phyloP scores from a whole-genome alignment of 192 early-diverging fungal species.

The Kappamyces sp. region DNA sequence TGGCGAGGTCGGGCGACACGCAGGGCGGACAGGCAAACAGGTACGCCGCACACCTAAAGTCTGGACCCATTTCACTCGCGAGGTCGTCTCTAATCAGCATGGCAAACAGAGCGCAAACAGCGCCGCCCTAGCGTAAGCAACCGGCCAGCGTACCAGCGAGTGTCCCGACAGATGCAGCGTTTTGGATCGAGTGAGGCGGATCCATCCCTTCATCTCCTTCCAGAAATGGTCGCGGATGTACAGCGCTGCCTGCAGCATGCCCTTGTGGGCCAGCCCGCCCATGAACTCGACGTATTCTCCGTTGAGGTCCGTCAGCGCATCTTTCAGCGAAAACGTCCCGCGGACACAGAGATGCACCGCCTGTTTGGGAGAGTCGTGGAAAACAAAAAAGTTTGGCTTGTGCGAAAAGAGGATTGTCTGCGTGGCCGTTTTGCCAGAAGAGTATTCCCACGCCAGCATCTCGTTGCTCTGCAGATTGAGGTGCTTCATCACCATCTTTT shows the following conservation, averaged over 20 bases:
- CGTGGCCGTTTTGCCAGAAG: conserved; percentile 21
- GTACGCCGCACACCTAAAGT: conserved; percentile 29
- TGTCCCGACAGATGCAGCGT: conserved; percentile 34
- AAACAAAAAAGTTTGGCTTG: conserved; percentile 35
- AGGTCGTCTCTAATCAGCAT: conserved; percentile 25
- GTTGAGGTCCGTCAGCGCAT: conserved; percentile 32
- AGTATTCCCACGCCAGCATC: conserved; percentile 37
- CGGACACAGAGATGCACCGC: conserved; percentile 33
- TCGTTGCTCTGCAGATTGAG: conserved; percentile 27
- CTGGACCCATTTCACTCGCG: conserved; percentile 16
- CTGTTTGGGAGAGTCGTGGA: conserved; percentile 28
- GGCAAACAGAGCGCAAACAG: conserved; percentile 26
- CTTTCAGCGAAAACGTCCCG: conserved; percentile 28
- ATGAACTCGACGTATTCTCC: conserved; percentile 37
- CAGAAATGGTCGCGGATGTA: conserved; percentile 28
- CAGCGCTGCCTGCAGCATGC: conserved; percentile 37
- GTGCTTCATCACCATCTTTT: conserved; percentile 35
- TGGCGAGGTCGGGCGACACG: conserved; percentile 28
- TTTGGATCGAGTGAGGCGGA: conserved; percentile 14
- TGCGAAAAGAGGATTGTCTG: conserved; percentile 21
- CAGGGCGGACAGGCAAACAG: conserved; percentile 35
- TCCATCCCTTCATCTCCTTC: conserved; percentile 33
- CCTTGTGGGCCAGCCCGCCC: conserved; percentile 32
- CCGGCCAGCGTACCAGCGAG: no score
- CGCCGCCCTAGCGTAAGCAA: no score